phyloP scores from a whole-genome alignment of 2,329 filamentous ascomycete species.

The Phialophora macrospora region DNA sequence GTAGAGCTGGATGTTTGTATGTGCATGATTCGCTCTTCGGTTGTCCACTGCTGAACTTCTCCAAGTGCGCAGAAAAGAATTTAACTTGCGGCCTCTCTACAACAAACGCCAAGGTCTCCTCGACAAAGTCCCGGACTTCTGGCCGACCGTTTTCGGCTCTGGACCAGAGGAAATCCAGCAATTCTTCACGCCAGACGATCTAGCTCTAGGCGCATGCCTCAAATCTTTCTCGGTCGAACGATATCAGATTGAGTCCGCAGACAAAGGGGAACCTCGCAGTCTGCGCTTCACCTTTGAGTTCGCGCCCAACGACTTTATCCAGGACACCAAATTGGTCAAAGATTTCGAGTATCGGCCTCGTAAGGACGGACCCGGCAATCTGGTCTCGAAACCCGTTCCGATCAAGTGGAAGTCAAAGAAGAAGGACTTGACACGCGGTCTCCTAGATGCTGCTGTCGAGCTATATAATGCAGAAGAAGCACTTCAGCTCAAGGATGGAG shows the following conservation, averaged over 20 bases:
- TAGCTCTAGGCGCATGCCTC: slow-evolving; percentile 72
- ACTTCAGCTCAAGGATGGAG: slow-evolving; percentile 34
- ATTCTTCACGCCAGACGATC: slow-evolving; percentile 82
- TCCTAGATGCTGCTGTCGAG: slow-evolving; percentile 74
- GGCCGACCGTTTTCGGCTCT: slow-evolving; percentile 90
- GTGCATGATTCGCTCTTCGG: slow-evolving; percentile 41
- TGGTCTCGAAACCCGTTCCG: slow-evolving; percentile 85
- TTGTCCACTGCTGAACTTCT: background rate
- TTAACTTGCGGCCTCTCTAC: slow-evolving; percentile 64
- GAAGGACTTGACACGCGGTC: slow-evolving; percentile 80
- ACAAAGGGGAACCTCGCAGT: slow-evolving; percentile 76
- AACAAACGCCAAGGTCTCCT: slow-evolving; percentile 73
- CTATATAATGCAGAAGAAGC: slow-evolving; percentile 67
- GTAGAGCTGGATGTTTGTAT: slow-evolving; percentile 81
- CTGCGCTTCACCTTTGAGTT: slow-evolving; percentile 80
- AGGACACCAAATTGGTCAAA: slow-evolving; percentile 80
- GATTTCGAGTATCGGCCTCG: slow-evolving; percentile 74
- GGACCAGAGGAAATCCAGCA: slow-evolving; percentile 84
- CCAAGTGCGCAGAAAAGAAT: slow-evolving; percentile 37
- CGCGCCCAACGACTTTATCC: slow-evolving; percentile 78
- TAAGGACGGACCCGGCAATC: slow-evolving; percentile 68
- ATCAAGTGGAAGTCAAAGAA: slow-evolving; percentile 84
- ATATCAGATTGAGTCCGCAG: slow-evolving; percentile 71
- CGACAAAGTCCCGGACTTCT: slow-evolving; percentile 81
- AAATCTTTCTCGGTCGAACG: slow-evolving; percentile 73